Percentiles rank a stretch among this genome's conserved stretches.
Conservation (phyloP, 192 early-diverging fungal genomes). For the Coemansia sp. region DNA sequence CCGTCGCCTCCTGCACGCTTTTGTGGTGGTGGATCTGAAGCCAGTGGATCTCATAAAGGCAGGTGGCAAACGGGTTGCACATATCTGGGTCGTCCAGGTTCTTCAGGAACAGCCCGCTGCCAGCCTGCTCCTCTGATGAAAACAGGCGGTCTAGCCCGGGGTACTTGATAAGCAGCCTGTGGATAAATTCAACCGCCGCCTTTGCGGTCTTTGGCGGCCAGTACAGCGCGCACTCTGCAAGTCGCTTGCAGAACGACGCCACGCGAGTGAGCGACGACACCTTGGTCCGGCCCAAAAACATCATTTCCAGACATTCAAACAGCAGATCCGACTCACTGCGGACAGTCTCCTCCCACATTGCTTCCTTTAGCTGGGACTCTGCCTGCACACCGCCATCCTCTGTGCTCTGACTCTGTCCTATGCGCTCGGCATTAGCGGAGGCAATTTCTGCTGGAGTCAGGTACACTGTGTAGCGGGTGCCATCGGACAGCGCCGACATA, state of each 20-base stretch:
- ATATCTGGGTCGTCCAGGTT: constrained; percentile 88
- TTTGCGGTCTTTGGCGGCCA: constrained; percentile 74
- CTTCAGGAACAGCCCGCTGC: constrained; percentile 78
- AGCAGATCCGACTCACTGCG: constrained; percentile 77
- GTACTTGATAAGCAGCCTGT: constrained; percentile 56
- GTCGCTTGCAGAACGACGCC: constrained; percentile 87
- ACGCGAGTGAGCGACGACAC: constrained; percentile 76
- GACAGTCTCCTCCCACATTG: constrained; percentile 54
- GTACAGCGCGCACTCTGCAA: constrained; percentile 68
- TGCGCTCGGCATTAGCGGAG: constrained; percentile 26
- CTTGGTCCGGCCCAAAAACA: constrained; percentile 77
- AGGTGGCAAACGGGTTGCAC: constrained; percentile 92
- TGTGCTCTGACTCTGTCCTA: neutral
- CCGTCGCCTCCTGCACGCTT: constrained; percentile 36
- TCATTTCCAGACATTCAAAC: constrained; percentile 78
- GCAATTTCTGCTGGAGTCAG: constrained; percentile 45
- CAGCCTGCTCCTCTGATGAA: constrained; percentile 64
- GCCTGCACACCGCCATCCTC: neutral
- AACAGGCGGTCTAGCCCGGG: constrained; percentile 63
- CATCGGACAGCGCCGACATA: constrained; percentile 43
- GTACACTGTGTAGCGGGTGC: constrained; percentile 49
- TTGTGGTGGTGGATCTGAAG: constrained; percentile 55
- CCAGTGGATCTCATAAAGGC: constrained; percentile 81
- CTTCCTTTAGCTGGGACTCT: constrained; percentile 28
- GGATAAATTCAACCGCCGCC: constrained; percentile 61